These are phyloP conservation scores for Usnea hakonensis DNA, from an alignment of 495 filamentous ascomycete species.

Conservation along the genomic window DNA sequence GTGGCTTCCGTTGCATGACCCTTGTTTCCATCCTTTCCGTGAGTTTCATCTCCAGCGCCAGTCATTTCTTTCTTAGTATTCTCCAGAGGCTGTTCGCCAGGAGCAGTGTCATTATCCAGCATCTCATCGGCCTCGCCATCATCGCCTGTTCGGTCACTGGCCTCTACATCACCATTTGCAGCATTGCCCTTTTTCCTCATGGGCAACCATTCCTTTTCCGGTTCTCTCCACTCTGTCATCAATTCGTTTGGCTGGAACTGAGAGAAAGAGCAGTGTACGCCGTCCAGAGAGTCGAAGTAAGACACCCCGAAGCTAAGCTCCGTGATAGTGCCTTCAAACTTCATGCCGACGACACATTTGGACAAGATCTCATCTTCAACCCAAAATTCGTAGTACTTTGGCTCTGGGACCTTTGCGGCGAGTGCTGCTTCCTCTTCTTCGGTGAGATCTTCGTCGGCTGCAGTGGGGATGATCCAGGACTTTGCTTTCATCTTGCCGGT, in stretches of 20 bases:
- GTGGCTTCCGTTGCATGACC: background rate
- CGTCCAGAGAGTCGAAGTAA: constrained; percentile 50
- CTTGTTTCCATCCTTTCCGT: too few species aligned
- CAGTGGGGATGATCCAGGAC: constrained; percentile 36
- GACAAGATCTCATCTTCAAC: constrained; percentile 58
- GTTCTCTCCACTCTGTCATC: constrained; percentile 58
- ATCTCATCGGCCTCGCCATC: constrained; percentile 15
- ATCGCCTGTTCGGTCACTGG: constrained; percentile 8
- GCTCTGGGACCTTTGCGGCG: constrained; percentile 9
- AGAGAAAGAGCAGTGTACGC: constrained; percentile 51
- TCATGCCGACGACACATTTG: constrained; percentile 65
- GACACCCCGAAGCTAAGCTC: constrained; percentile 53
- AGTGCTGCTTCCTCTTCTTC: constrained; percentile 30
- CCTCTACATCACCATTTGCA: background rate
- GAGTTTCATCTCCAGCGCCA: background rate
- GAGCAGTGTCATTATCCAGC: constrained; percentile 14
- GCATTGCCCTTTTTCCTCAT: constrained; percentile 13
- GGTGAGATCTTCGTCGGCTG: constrained; percentile 36
- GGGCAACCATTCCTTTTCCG: constrained; percentile 28
- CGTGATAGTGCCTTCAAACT: constrained; percentile 57
- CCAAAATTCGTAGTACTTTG: constrained; percentile 52
- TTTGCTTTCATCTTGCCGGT: constrained; percentile 41
- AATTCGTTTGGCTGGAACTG: constrained; percentile 62
- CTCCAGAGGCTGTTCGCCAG: background rate
- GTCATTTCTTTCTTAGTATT: background rate